Conservation (phyloP, 208 protist species). For the Lotmaria passim region DNA sequence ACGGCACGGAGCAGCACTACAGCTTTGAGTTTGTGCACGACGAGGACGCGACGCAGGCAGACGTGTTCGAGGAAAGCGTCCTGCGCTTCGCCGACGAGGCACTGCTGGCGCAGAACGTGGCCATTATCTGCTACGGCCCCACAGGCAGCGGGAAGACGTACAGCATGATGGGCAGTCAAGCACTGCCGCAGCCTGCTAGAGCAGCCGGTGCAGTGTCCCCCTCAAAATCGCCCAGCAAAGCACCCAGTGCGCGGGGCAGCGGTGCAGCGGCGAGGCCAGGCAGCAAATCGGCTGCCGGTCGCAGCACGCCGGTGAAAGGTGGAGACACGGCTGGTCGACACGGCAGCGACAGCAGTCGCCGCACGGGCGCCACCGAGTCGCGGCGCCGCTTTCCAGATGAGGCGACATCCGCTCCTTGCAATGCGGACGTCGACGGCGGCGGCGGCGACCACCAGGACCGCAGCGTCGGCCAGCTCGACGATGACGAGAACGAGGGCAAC, state of each 20-base stretch:
- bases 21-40: constrained; percentile 86
- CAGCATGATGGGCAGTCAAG: constrained; percentile 85
- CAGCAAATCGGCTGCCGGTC: neutral
- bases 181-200: neutral
- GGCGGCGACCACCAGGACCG: neutral
- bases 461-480: constrained; percentile 10
- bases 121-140: constrained; percentile 86
- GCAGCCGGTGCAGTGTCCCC: neutral
- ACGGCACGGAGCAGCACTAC: constrained; percentile 75
- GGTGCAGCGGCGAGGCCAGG: neutral
- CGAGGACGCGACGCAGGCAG: constrained; percentile 82
- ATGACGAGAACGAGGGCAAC: constrained; percentile 22
- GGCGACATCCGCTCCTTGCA: neutral
- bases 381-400: constrained; percentile 10
- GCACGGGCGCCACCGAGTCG: neutral
- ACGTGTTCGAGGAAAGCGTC: constrained; percentile 91
- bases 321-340: neutral
- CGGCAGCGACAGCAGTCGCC: neutral
- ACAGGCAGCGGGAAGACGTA: constrained; percentile 91
- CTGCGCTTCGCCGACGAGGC: constrained; percentile 83
- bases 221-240: neutral
- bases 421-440: neutral
- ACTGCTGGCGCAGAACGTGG: constrained; percentile 79
- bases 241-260: neutral
- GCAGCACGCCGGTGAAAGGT: neutral